phyloP scores from a whole-genome alignment of 345 rosid genomes.

The Hypericum androsaemum region DNA sequence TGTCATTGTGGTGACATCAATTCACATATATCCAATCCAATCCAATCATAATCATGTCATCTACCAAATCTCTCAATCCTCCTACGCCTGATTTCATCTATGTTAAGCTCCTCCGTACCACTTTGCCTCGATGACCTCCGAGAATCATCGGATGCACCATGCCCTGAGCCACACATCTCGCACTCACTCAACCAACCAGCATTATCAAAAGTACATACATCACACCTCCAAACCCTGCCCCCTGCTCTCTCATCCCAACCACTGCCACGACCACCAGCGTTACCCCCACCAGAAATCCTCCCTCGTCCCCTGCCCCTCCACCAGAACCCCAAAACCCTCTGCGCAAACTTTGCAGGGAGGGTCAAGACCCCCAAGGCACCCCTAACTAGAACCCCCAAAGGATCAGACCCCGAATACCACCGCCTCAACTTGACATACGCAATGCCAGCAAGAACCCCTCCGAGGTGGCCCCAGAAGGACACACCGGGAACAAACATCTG shows the following conservation, averaged over 20 bases:
- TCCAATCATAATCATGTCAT: conserved; percentile 2
- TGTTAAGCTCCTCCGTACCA: conserved; percentile 29
- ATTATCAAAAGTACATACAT: conserved; percentile 79
- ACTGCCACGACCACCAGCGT: conserved; percentile 60
- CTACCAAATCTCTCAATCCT: conserved; percentile 76
- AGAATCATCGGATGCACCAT: conserved; percentile 25
- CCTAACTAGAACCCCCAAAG: conserved; percentile 36
- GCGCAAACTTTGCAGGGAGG: conserved; percentile 52
- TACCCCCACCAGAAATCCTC: conserved; percentile 62
- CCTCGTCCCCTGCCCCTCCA: conserved; percentile 24
- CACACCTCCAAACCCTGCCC: conserved; percentile 68
- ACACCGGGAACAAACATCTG: conserved; percentile 84
- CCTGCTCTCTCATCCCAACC: conserved; percentile 26
- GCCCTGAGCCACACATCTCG: conserved; percentile 76
- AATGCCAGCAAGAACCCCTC: conserved; percentile 89
- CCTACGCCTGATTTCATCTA: conserved; percentile 71
- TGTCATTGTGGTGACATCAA: too few species aligned
- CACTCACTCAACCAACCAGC: conserved; percentile 44
- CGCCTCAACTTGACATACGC: conserved; percentile 58
- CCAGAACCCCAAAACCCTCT: conserved; percentile 25
- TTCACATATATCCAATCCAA: too few species aligned
- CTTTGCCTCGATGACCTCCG: conserved; percentile 14
- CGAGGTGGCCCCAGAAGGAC: conserved; percentile 92
- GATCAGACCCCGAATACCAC: conserved; percentile 44
- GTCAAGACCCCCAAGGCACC: conserved; percentile 32